A percentile compares a stretch with the other conserved stretches of the same genome.
Conservation (phyloP, 2,329 filamentous ascomycete genomes). For the Escovopsis sp. region DNA sequence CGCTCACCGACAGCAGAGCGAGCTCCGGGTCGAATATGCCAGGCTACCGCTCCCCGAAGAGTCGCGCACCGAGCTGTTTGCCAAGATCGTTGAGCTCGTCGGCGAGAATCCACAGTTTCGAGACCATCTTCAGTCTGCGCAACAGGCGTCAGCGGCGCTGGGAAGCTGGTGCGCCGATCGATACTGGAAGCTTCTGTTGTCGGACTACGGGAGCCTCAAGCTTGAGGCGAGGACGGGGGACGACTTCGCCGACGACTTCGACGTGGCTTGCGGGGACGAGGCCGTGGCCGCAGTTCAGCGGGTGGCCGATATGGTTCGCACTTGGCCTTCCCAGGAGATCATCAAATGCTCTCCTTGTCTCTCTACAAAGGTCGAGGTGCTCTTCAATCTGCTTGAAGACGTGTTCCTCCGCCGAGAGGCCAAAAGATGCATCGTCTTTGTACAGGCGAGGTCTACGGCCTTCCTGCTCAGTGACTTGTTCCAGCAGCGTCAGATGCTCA, state of each 20-base stretch:
- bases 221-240: conserved; percentile 40
- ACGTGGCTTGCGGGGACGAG: conserved; percentile 20
- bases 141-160: conserved; percentile 46
- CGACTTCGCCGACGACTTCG: conserved; percentile 11
- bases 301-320: conserved; percentile 39
- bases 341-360: conserved; percentile 19
- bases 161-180: conserved; percentile 76
- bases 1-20: conserved; percentile 25
- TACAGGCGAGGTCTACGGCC: conserved; percentile 64
- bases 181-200: conserved; percentile 59
- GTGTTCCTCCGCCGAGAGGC: conserved; percentile 45
- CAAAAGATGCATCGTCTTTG: conserved; percentile 69
- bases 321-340: conserved; percentile 28
- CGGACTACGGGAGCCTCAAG: conserved; percentile 44
- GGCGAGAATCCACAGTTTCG: conserved; percentile 30
- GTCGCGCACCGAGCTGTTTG: conserved; percentile 50
- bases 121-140: conserved; percentile 43
- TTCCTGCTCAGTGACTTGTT: conserved; percentile 57
- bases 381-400: conserved; percentile 44
- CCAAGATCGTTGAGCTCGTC: conserved; percentile 32
- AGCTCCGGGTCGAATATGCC: conserved; percentile 31
- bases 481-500: conserved; percentile 33
- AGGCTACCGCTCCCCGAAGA: conserved; percentile 24
- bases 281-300: conserved; percentile 42
- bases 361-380: conserved; percentile 56